These are phyloP conservation scores for Cyclaneusma minus DNA, from an alignment of 2,329 filamentous ascomycete species.

Conservation along the genomic window DNA sequence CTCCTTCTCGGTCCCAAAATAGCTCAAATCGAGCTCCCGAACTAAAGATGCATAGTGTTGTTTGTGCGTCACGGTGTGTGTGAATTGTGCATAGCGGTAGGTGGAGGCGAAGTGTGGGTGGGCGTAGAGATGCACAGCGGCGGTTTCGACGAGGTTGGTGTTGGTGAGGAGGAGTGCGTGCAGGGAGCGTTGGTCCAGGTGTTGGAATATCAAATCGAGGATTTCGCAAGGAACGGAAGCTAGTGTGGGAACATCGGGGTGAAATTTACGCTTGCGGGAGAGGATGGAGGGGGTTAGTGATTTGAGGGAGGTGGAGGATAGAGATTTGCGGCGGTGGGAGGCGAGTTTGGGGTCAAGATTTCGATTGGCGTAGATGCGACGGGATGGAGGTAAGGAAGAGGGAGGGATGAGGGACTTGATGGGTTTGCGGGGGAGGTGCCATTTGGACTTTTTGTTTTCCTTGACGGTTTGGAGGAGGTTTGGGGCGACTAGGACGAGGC, in stretches of 20 bases:
- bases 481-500: too few species aligned
- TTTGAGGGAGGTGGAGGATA: conserved; percentile 2
- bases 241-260: conserved; percentile 4
- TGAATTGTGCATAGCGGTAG: conserved; percentile 13
- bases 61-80: conserved; percentile 7
- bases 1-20: conserved; percentile 5
- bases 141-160: conserved; percentile 7
- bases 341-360: too few species aligned
- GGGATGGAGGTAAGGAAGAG: conserved; percentile 4
- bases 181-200: conserved; percentile 6
- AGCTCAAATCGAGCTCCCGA: conserved; percentile 8
- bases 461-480: too few species aligned
- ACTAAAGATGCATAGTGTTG: conserved; percentile 8
- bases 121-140: conserved; percentile 8
- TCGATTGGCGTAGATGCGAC: too few species aligned
- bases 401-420: conserved; percentile 5
- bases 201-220: conserved; percentile 7
- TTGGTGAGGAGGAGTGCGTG: conserved; percentile 8
- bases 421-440: too few species aligned
- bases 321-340: too few species aligned
- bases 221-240: conserved; percentile 10
- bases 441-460: too few species aligned
- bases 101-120: conserved; percentile 10
- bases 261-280: conserved; percentile 4
- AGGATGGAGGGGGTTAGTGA: conserved; percentile 5